Base-by-base conservation (phyloP, 805 yeast species). In the Saturnispora ahearnii region DNA sequence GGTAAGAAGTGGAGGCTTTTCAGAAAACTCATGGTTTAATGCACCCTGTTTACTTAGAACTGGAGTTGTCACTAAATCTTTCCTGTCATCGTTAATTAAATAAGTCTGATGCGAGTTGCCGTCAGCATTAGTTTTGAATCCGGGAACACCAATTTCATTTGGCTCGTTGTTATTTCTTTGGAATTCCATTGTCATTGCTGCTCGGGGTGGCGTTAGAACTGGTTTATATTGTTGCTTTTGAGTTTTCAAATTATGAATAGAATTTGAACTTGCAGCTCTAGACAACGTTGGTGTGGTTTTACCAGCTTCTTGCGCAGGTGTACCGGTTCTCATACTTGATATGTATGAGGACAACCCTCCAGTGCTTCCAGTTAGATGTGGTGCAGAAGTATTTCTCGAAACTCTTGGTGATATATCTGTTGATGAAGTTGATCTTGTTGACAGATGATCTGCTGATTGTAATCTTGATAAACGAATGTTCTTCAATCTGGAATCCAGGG, bases 401-500 rank as follows among this genome's bases (percentile, higher is more conserved):
- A 48, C 7, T 30, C 37, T 48, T 26, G 49, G 44, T n/a, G 45
- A 18, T 26, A 36, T 36, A 18, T 51, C 43, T 2, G 42, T 21
- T 11, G 48, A 30, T 15, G 45, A 41, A 15, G 50, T 34, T 5
- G 48, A 31, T 7, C 31, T 36, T 2, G 45, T 13, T 22, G 40
- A 33, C 18, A 45, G 3, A 7, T 31, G 26, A 5, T 43, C 34
- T 30, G 26, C 45, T 1, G 46, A 26, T 7, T 48, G 51, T n/a
- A 46, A 15, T 41, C 52, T 33, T 11, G 55, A 46, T 21, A 54
- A 18, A 26, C 54, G 57, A 10, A 61, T 56, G 13, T 55, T 56
- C 37, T 58, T 53, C 22, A 68, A 55, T 29, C 70, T 54, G 6
- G 64, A 59, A 44, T 67, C 67, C 45, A 68, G 53, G 9, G 61